Base-by-base conservation (phyloP, 352 stramenopile genomes). In the Phytopythium montanum region DNA sequence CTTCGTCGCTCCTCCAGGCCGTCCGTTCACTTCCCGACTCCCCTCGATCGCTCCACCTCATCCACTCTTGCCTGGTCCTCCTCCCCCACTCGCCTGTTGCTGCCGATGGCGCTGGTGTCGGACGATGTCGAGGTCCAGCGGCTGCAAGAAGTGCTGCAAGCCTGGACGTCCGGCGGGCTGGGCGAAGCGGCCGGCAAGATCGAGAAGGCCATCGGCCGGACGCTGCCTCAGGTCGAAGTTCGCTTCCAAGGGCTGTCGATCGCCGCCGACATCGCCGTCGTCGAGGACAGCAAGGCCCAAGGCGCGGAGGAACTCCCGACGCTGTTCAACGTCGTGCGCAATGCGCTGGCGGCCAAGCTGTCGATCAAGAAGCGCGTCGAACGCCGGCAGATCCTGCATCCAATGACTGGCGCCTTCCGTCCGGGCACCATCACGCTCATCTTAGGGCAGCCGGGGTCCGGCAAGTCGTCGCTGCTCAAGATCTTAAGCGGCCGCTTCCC, bases 341-440 rank as follows among this genome's bases (percentile, higher is more conserved):
- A 19, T 9, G 38, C 38, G 14, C 38, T 44, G 14, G 16, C 21
- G 1, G n/a, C 38, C 38, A 44, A 44, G 38, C 14, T 44, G 13
- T 44, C 60, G 39, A 21, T 46, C 45, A 79, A 66, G 53, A 68
- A 71, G 49, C 54, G 66, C 42, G 65, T 66, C 54, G 59, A 73
- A 46, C 64, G 62, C 44, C 74, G 72, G 33, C 62, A 68, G 58
- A 81, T 74, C 42, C 52, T 76, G 44, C 56, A 64, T 38, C 62
- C 66, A 38, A 56, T 72, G 28, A 67, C 52, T 25, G 59, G 62
- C 26, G 45, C 58, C 41, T 74, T 74, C n/a, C 44, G 64, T 28
- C 62, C 62, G 4, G 62, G 62, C 1, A 69, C 62, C 45, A 69
- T 69, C 51, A 69, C 62, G 29, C 48, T 69, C 12, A 45, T 69